Evolutionary conservation across 352 stramenopile species (phyloP), one percentile per base, ranked within the genome.

Genomic region (Pythium aquatile): DNA sequence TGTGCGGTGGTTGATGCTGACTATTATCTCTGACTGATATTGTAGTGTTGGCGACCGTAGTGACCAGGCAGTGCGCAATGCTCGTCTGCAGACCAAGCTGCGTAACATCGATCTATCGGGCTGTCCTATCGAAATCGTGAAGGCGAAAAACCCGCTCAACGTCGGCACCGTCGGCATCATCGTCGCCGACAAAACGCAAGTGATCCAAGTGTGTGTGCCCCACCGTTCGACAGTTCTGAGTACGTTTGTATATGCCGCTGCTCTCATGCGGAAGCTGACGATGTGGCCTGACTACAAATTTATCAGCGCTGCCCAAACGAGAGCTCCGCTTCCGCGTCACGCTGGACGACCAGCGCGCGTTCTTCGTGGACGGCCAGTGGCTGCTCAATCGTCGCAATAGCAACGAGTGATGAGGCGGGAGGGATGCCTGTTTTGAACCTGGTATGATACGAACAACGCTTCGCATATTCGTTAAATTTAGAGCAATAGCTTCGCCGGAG

Each of bases 31-130:
- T 51, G 33, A 29, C 20, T 24, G 20, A 24, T 24, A 24, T 24
- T 33, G 24, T 35, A 70, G 58, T n/a, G 46, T 61, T 3, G 64
- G 66, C 3, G 30, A 69, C 16, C 42, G 46, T 17, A 65, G 37
- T 2, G 70, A 75, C 33, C 52, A 58, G 13, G 46, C 47, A 8
- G 44, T 37, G 17, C 66, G 73, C 2, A 74, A 48, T 32, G 51
- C 53, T 2, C 74, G 75, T 20, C 39, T 91, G 3, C 75, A 86
- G 30, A 55, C 71, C 5, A 91, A 88, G 58, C 61, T 93, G 24
- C 83, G 83, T 30, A 72, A 58, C 33, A 51, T 91, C 56, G 84
- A 93, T 63, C 71, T 93, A 7, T 90, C 83, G 2, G 84, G 84
- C 11, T 91, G 80, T 54, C 79, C 78, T 1, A 46, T 91, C 26